phyloP scores from a whole-genome alignment of 352 stramenopile genomes.

The Pythium brassicae region DNA sequence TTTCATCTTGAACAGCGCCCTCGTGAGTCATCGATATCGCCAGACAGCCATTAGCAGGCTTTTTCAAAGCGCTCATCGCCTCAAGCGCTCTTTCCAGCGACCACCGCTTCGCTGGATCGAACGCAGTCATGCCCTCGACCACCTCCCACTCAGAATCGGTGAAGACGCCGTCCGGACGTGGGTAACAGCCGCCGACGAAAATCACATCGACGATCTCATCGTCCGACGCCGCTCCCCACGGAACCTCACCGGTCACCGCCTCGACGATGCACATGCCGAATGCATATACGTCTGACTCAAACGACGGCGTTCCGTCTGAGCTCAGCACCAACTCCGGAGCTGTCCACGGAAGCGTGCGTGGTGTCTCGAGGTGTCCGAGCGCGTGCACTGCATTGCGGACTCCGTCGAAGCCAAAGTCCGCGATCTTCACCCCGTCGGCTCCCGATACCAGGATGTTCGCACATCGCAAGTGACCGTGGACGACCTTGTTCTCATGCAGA shows the following conservation, averaged over 20 bases:
- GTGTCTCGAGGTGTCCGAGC: conserved; percentile 20
- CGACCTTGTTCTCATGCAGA: conserved; percentile 52
- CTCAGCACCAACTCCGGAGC: conserved; percentile 30
- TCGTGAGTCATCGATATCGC: no score
- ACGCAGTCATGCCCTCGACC: conserved; percentile 1
- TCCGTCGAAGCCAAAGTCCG: conserved; percentile 35
- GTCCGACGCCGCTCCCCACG: neutral
- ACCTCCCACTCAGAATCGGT: conserved; percentile 1
- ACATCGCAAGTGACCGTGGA: conserved; percentile 88
- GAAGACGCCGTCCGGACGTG: conserved; percentile 1
- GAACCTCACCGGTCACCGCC: neutral
- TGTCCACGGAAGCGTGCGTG: conserved; percentile 26
- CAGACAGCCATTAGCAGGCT: neutral
- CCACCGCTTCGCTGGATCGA: neutral
- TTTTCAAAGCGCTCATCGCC: neutral
- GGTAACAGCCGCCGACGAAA: neutral
- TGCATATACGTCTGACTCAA: conserved; percentile 9
- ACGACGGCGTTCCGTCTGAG: neutral
- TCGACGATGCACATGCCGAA: conserved; percentile 26
- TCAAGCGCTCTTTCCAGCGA: neutral
- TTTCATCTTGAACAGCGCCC: no score
- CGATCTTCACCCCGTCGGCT: conserved; percentile 26
- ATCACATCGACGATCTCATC: conserved; percentile 15
- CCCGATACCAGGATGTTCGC: conserved; percentile 74
- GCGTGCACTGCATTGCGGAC: conserved; percentile 17